phyloP scores from a whole-genome alignment of 78 protist species.

The Speleostelium caveatum region DNA sequence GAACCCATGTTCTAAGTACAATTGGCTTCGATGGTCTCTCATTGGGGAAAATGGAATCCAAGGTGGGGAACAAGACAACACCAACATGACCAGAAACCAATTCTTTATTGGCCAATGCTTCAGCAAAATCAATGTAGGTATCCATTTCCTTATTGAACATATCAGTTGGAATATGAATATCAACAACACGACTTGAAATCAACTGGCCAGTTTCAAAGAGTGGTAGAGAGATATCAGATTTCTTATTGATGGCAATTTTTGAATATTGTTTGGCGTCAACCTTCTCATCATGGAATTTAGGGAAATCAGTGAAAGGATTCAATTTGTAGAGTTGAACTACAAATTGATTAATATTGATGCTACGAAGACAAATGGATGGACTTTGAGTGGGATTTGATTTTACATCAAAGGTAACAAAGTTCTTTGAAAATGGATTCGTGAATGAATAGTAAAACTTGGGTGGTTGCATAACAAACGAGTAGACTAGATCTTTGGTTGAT shows the following conservation, averaged over 20 bases:
- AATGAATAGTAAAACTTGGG: not conserved
- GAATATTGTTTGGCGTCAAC: not conserved
- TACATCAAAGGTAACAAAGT: slow-evolving; percentile 9
- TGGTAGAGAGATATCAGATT: not conserved
- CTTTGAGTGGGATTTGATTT: not conserved
- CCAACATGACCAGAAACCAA: slow-evolving; percentile 52
- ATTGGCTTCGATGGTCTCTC: slow-evolving; percentile 16
- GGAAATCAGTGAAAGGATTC: slow-evolving; percentile 55
- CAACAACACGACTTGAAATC: slow-evolving; percentile 18
- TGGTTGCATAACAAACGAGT: slow-evolving; percentile 10
- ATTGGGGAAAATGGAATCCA: slow-evolving; percentile 37
- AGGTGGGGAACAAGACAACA: slow-evolving; percentile 41
- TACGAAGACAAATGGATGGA: slow-evolving; percentile 19
- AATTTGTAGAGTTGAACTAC: slow-evolving; percentile 52
- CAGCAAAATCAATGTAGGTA: slow-evolving; percentile 19
- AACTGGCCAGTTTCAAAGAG: slow-evolving; percentile 27
- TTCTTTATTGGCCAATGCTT: slow-evolving; percentile 32
- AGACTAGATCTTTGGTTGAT: not conserved
- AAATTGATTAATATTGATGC: slow-evolving; percentile 34
- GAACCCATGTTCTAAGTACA: slow-evolving; percentile 38
- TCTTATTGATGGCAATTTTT: slow-evolving; percentile 13
- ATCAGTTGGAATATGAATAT: slow-evolving; percentile 1
- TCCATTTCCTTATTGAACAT: slow-evolving; percentile 24
- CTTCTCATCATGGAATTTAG: slow-evolving; percentile 24
- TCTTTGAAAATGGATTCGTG: not conserved